Percentiles rank a stretch among this genome's conserved stretches.
phyloP scores from a whole-genome alignment of 768 basidiomycete genomes.

The Collybia sordida region DNA sequence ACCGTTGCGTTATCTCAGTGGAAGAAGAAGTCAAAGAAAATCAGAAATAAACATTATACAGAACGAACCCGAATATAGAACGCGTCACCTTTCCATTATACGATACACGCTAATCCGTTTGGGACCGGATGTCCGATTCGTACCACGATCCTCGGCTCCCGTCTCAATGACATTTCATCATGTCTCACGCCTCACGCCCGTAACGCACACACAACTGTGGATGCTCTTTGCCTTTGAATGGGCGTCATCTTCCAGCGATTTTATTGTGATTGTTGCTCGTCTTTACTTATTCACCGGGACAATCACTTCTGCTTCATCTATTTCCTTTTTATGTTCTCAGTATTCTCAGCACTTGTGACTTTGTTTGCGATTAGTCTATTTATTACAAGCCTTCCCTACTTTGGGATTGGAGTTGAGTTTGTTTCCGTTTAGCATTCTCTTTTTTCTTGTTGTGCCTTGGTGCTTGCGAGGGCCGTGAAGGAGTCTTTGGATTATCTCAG shows the following conservation, averaged over 20 bases:
- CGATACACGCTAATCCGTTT: neutral
- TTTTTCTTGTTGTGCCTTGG: no score
- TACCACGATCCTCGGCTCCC: neutral
- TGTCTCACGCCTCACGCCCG: conserved; percentile 1
- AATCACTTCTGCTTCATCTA: neutral
- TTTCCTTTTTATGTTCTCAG: neutral
- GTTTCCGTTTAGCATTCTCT: no score
- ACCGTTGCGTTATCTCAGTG: conserved; percentile 5
- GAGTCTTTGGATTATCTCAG: no score
- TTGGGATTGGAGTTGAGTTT: no score
- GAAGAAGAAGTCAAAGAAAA: conserved; percentile 1
- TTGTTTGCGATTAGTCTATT: neutral
- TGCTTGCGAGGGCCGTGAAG: no score
- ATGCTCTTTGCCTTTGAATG: neutral
- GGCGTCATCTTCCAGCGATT: neutral
- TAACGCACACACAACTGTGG: conserved; percentile 1
- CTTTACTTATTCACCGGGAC: neutral
- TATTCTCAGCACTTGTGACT: neutral
- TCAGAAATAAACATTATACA: neutral
- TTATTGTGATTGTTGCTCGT: neutral
- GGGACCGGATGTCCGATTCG: neutral
- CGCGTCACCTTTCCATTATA: neutral
- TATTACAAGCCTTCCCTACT: neutral
- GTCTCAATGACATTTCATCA: neutral
- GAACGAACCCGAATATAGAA: no score